Evolutionary conservation across 176 grass and related monocot genomes (phyloP).

Genomic region (Phragmites australis): DNA sequence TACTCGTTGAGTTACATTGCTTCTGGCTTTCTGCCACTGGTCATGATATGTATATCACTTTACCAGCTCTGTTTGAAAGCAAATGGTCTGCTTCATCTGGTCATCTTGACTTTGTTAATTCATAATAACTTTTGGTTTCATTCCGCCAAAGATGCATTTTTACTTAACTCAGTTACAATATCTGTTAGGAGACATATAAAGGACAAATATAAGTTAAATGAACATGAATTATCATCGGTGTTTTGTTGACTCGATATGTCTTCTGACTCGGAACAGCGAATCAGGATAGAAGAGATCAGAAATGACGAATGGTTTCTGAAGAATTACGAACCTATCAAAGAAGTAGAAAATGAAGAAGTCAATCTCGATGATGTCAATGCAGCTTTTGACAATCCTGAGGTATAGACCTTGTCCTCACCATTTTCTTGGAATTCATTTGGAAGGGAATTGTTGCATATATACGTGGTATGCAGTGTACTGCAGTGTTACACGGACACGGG

Average conservation of each 20-base stretch:
- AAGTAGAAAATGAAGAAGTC: constrained; percentile 81
- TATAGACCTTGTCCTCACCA: constrained; percentile 29
- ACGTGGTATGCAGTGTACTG: neutral
- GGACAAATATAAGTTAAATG: neutral
- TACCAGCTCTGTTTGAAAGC: constrained; percentile 1
- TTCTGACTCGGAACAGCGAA: constrained; percentile 61
- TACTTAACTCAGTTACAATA: neutral
- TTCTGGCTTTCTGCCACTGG: neutral
- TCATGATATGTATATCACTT: neutral
- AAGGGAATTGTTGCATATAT: neutral
- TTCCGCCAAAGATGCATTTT: constrained; percentile 10
- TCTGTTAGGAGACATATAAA: neutral
- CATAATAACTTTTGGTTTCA: neutral
- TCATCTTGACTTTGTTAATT: constrained; percentile 15
- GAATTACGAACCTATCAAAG: constrained; percentile 73
- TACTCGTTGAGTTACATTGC: neutral
- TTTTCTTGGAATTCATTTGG: constrained; percentile 19
- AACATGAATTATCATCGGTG: neutral
- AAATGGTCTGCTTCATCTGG: neutral
- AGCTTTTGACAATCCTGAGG: constrained; percentile 85
- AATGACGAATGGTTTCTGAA: constrained; percentile 92
- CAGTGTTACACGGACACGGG: too few species aligned
- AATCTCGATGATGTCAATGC: constrained; percentile 91
- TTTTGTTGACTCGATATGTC: constrained; percentile 33
- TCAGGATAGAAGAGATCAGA: constrained; percentile 94